Conservation (phyloP, 2,329 filamentous ascomycete genomes). For the Botrytis sinoallii region DNA sequence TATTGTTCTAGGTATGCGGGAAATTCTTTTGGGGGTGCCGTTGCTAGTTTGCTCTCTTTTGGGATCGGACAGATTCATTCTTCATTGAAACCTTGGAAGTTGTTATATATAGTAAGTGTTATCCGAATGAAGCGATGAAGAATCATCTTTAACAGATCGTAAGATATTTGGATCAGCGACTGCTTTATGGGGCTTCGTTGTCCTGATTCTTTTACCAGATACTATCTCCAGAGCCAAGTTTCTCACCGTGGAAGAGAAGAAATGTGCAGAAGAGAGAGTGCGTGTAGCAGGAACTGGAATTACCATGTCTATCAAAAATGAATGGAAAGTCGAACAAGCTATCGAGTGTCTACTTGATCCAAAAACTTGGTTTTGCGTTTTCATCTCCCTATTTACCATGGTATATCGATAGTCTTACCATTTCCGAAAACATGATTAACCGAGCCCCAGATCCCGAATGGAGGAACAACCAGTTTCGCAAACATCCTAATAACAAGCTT, state of each 20-base stretch:
- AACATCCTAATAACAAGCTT: constrained; percentile 46
- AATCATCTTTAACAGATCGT: not conserved
- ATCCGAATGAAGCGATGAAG: not conserved
- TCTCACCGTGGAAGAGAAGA: constrained; percentile 49
- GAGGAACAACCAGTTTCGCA: constrained; percentile 56
- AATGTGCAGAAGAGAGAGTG: constrained; percentile 46
- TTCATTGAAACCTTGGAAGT: constrained; percentile 50
- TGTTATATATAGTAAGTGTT: constrained; percentile 48
- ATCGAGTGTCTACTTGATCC: constrained; percentile 52
- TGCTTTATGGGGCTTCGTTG: constrained; percentile 46
- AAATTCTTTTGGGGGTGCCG: constrained; percentile 48
- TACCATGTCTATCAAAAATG: constrained; percentile 49
- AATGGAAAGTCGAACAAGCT: constrained; percentile 46
- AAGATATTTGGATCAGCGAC: constrained; percentile 48
- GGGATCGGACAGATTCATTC: constrained; percentile 53
- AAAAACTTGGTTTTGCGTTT: constrained; percentile 56
- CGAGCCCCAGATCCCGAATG: constrained; percentile 46
- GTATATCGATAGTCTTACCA: not conserved
- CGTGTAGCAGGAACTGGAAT: constrained; percentile 50
- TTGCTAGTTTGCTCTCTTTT: constrained; percentile 53
- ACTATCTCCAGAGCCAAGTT: constrained; percentile 55
- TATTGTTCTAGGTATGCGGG: constrained; percentile 46
- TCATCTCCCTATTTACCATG: constrained; percentile 51
- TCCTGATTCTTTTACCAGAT: constrained; percentile 51
- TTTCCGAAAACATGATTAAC: not conserved